Evolutionary conservation across 805 yeast genomes (phyloP), one percentile per base, ranked within the genome.

Genomic region (Vanderwaltozyma yarrowii): DNA sequence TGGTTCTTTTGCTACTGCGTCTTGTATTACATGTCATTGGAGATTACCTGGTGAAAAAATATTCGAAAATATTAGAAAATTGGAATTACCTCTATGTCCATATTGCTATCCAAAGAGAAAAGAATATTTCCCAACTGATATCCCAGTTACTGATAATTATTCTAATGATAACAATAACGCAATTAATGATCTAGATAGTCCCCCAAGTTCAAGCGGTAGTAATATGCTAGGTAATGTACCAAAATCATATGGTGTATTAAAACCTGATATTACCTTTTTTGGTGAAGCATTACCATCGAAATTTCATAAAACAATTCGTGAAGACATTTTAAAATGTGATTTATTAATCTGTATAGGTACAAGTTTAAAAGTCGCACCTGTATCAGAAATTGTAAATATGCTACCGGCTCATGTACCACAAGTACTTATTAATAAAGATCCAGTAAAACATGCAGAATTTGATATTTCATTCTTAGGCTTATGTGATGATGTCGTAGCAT

Each of bases 291-390:
- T 87, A 41, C 95, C 96, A 1, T 63, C 65, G 8, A 59, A 67
- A 36, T 87, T 80, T 52, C 87, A 84, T 48, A 69, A 70, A 32
- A 54, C 65, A 24, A 68, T 78, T 24, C 64, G 65, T 30, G 68
- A 70, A 31, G 96, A 88, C 52, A 66, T 78, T 10, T 49, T 60
- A 16, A 66, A 71, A 31, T 84, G 95, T 61, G 96, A 88, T 58
- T 64, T 87, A 38, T 63, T 88, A 35, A 68, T 87, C 6, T 82
- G 94, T 58, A 78, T 87, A 21, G 96, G 96, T 14, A 87, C 96
- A 0, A 84, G 95, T n/a, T 68, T 87, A 46, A 84, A 87, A 54
- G 96, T 87, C 16, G 86, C 94, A 0, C 96, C 96, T 0, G 96
- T 88, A 5, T 77, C 86, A 35, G 87, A 84, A 37, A 83, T 87